These are phyloP conservation scores for Vaccinium macrocarpon DNA, from an alignment of 148 eudicot genomes.

Conservation along the genomic window DNA sequence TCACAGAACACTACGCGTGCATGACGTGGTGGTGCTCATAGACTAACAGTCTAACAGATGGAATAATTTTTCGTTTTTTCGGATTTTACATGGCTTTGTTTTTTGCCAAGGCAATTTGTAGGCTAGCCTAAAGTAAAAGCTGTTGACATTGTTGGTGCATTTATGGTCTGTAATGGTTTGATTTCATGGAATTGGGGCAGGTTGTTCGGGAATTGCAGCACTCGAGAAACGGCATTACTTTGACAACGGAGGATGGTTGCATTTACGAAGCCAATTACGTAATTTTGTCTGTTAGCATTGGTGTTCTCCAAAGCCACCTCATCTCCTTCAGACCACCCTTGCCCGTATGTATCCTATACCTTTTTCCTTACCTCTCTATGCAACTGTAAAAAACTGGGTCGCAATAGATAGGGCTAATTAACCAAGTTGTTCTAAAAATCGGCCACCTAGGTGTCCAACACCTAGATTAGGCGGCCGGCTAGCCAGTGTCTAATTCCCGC, in stretches of 20 bases:
- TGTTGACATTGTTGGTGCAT: neutral
- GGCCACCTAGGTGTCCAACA: no score
- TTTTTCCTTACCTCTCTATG: neutral
- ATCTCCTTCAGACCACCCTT: constrained; percentile 73
- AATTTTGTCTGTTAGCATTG: constrained; percentile 80
- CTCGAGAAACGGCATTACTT: constrained; percentile 63
- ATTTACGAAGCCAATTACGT: constrained; percentile 73
- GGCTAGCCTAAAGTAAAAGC: neutral
- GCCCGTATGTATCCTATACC: constrained; percentile 51
- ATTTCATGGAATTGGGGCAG: constrained; percentile 38
- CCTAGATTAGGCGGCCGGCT: no score
- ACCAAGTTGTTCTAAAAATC: neutral
- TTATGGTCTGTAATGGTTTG: neutral
- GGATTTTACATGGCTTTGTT: neutral
- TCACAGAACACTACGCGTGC: neutral
- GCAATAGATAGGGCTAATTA: neutral
- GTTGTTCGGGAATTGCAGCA: constrained; percentile 78
- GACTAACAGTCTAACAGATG: neutral
- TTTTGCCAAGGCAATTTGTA: neutral
- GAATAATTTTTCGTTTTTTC: neutral
- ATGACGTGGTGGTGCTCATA: neutral
- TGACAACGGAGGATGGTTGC: constrained; percentile 78
- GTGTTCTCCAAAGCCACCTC: constrained; percentile 87
- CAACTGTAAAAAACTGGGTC: neutral
- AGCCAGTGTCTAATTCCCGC: no score